Conservation (phyloP, 1,284 basidiomycete species). For the Mycosarcoma mackinlayi region DNA sequence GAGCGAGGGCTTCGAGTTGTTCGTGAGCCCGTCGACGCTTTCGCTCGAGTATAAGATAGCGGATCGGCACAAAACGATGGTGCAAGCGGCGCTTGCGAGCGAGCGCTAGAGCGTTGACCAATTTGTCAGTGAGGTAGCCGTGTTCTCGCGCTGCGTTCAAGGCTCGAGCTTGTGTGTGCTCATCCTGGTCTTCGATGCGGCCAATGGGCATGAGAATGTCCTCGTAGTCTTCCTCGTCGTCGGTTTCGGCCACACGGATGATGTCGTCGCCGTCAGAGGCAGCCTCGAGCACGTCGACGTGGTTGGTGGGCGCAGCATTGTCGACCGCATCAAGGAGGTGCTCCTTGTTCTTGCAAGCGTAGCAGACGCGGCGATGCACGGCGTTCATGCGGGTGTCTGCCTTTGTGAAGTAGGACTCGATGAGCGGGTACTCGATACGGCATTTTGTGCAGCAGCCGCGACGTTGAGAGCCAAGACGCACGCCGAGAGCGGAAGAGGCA, state of each 20-base stretch:
- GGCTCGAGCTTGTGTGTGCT: no score
- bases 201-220: neutral
- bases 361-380: conserved; percentile 4
- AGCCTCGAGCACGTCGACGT: neutral
- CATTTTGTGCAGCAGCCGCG: conserved; percentile 8
- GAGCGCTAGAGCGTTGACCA: neutral
- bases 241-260: neutral
- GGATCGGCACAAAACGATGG: conserved; percentile 8
- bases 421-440: conserved; percentile 21
- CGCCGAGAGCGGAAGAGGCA: no score
- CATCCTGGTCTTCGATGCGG: conserved; percentile 9
- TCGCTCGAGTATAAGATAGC: neutral
- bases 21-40: neutral
- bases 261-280: neutral
- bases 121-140: neutral
- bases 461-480: no score
- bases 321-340: neutral
- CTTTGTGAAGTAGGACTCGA: conserved; percentile 1
- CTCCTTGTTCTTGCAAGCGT: neutral
- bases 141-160: neutral
- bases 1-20: neutral
- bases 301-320: neutral
- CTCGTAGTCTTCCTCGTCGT: conserved; percentile 1
- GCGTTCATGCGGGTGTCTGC: neutral
- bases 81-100: neutral